A percentile compares a stretch with the other conserved stretches of the same genome.
These are phyloP conservation scores for Pyrenochaeta sp. DNA, from an alignment of 2,329 filamentous ascomycete genomes.

Conservation along the genomic window DNA sequence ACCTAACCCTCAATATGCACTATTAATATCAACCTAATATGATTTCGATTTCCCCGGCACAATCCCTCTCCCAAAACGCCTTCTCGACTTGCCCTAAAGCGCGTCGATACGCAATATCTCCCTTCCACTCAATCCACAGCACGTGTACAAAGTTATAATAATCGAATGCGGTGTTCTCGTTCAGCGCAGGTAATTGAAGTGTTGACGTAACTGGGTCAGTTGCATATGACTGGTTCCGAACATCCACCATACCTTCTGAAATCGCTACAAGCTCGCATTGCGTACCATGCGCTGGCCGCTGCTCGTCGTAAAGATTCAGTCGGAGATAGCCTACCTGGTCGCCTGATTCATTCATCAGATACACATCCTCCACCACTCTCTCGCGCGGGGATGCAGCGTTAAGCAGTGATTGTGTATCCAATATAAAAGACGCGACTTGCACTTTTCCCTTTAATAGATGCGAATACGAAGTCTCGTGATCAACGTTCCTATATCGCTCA, in stretches of 20 bases:
- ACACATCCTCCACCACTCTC: constrained; percentile 6
- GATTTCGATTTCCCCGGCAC: no score
- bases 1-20: no score
- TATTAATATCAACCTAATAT: no score
- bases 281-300: constrained; percentile 8
- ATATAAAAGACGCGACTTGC: constrained; percentile 8
- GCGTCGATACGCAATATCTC: constrained; percentile 4
- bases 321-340: constrained; percentile 7
- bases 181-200: no score
- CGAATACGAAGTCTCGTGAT: constrained; percentile 4
- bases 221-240: constrained; percentile 1
- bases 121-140: constrained; percentile 5
- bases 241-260: constrained; percentile 6
- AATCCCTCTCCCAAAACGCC: not conserved
- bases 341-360: constrained; percentile 6
- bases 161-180: not conserved
- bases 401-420: constrained; percentile 5
- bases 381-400: not conserved
- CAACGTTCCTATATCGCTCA: constrained; percentile 6
- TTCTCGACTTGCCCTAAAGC: constrained; percentile 3
- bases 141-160: constrained; percentile 1
- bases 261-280: constrained; percentile 12
- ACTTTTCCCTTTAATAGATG: constrained; percentile 6
- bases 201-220: no score
- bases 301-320: constrained; percentile 10